A percentile compares a stretch with the other conserved stretches of the same genome.
Evolutionary conservation across 306 rosid species (phyloP).

Genomic region (Prunus dulcis): DNA sequence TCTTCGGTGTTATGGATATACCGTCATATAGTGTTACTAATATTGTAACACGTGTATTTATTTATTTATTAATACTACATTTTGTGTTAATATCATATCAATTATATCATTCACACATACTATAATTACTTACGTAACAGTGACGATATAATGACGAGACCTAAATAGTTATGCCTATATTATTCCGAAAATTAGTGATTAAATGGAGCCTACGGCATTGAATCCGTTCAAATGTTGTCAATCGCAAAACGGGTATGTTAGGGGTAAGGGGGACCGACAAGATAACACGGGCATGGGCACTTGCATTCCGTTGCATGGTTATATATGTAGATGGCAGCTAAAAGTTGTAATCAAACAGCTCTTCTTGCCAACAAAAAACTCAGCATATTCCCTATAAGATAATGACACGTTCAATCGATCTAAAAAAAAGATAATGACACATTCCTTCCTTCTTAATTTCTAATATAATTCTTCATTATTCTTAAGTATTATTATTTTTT

Average conservation of each 20-base stretch:
- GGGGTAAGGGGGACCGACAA: constrained; percentile 34
- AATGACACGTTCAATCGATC: not conserved
- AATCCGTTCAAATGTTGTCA: constrained; percentile 8
- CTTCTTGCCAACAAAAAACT: constrained; percentile 27
- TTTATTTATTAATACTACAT: no score
- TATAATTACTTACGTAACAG: no score
- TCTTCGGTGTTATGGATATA: no score
- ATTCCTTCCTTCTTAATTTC: not conserved
- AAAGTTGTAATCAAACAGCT: constrained; percentile 45
- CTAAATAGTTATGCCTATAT: not conserved
- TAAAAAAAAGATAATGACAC: not conserved
- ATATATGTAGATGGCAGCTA: constrained; percentile 21
- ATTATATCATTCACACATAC: no score
- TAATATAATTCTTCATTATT: no score
- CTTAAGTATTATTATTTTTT: no score
- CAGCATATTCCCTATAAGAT: constrained; percentile 29
- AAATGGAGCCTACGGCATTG: constrained; percentile 19
- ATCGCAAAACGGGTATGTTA: constrained; percentile 13
- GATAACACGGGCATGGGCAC: constrained; percentile 20
- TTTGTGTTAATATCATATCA: no score
- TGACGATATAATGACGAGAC: no score
- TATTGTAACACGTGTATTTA: no score
- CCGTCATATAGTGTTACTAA: no score
- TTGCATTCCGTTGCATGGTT: constrained; percentile 20
- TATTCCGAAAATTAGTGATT: not conserved